Conservation (phyloP, 108 stramenopile species). For the Skeletonema marinoi region DNA sequence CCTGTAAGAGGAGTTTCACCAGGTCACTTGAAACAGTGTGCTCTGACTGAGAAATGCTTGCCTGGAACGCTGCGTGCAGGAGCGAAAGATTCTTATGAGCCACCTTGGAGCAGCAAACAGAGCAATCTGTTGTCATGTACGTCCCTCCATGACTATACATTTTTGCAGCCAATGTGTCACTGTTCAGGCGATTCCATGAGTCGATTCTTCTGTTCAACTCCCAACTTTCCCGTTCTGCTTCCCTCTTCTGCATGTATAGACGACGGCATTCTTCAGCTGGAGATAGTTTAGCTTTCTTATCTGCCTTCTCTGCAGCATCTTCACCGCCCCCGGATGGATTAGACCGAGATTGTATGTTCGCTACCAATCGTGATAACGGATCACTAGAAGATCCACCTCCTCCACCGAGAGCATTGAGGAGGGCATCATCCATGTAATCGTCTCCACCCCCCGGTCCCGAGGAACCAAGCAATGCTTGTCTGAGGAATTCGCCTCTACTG, state of each 20-base stretch:
- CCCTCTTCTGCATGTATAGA: slow-evolving; percentile 66
- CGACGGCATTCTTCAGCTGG: slow-evolving; percentile 59
- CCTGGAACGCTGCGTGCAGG: slow-evolving; percentile 43
- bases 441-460: slow-evolving; percentile 44
- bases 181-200: slow-evolving; percentile 76
- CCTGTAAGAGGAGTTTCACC: slow-evolving; percentile 50
- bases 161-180: slow-evolving; percentile 43
- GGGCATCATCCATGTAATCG: slow-evolving; percentile 47
- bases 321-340: background rate
- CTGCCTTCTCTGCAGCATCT: slow-evolving; percentile 5
- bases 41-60: slow-evolving; percentile 36
- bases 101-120: slow-evolving; percentile 51
- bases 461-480: slow-evolving; percentile 56
- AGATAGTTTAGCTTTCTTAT: slow-evolving; percentile 34
- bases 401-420: slow-evolving; percentile 36
- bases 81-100: slow-evolving; percentile 53
- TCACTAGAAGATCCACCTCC: slow-evolving; percentile 20
- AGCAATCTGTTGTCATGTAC: slow-evolving; percentile 71
- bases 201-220: slow-evolving; percentile 65
- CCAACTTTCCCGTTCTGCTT: slow-evolving; percentile 72
- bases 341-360: slow-evolving; percentile 37
- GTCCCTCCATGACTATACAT: background rate
- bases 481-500: slow-evolving; percentile 59
- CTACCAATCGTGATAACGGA: slow-evolving; percentile 52
- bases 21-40: slow-evolving; percentile 38